Base-by-base conservation (phyloP, 2,329 filamentous ascomycete species). In the Penicillium sp. region DNA sequence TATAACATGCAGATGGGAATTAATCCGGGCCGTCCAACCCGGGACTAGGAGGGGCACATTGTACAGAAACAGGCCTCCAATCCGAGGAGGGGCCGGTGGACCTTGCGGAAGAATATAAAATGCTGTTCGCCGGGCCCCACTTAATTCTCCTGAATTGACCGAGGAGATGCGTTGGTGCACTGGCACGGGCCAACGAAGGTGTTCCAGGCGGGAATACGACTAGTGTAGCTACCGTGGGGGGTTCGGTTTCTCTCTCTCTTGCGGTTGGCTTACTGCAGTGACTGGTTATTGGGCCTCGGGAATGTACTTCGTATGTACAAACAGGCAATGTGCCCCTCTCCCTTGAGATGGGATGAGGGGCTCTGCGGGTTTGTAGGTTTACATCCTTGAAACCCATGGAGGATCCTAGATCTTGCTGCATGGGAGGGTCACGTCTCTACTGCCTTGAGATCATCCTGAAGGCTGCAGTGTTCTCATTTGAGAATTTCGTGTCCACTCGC, bases 121-220 rank as follows among this genome's bases (percentile, higher is more conserved):
- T 49, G 48, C 33, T 39, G 55, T 31, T 50, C 21, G 23, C 45
- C 45, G 26, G 50, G 62, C 59, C 59, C 64, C 59, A 64, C 64
- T 58, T 57, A 21, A 37, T 25, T 31, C 62, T 66, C 64, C 64
- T 66, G 64, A 66, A 64, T 64, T 54, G 62, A 64, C 62, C 58
- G 62, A 63, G 43, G 26, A 48, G 47, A 59, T 59, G 58, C 46
- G 58, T 53, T 64, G 62, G 62, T 62, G 25, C 54, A 53, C 54
- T n/a, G 62, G 60, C 62, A 64, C 60, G 52, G 59, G 54, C 55
- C 56, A 58, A 33, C 55, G 54, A 33, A 55, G 51, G 52, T 52
- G 56, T 23, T 42, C 37, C 43, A 26, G 42, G 44, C 31, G 51
- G 48, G 50, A 48, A 55, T 57, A 46, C 53, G 43, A 56, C 49